Conservation (phyloP, 2,329 filamentous ascomycete species). For the Phialophora verrucosa region DNA sequence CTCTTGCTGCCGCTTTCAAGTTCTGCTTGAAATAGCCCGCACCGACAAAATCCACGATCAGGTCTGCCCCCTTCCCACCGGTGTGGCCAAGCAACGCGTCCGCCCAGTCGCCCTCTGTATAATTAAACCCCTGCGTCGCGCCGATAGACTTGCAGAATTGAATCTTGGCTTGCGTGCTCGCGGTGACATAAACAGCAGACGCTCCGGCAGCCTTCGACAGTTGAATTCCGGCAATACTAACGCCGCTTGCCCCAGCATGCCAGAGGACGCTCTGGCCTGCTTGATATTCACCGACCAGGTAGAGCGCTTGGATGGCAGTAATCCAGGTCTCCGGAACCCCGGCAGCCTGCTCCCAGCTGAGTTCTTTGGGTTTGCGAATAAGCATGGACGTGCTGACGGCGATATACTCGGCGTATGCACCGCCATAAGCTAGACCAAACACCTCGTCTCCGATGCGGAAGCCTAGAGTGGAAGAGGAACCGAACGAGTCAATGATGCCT, state of each 20-base stretch:
- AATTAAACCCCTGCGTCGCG: constrained; percentile 81
- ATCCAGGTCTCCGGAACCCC: constrained; percentile 87
- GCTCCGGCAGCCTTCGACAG: constrained; percentile 72
- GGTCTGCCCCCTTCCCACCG: constrained; percentile 76
- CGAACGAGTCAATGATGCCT: constrained; percentile 58
- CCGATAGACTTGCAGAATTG: constrained; percentile 77
- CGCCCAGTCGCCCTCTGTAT: constrained; percentile 77
- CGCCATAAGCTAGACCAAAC: constrained; percentile 88
- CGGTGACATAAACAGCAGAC: constrained; percentile 76
- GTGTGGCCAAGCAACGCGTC: constrained; percentile 73
- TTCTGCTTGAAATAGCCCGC: constrained; percentile 80
- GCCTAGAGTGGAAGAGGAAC: constrained; percentile 45
- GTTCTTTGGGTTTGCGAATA: constrained; percentile 74
- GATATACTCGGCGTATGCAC: constrained; percentile 85
- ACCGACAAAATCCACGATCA: constrained; percentile 86
- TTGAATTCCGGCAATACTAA: constrained; percentile 87
- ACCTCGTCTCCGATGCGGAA: constrained; percentile 33
- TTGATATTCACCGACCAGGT: constrained; percentile 77
- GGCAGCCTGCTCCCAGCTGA: constrained; percentile 76
- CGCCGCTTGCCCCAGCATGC: constrained; percentile 91
- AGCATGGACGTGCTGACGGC: constrained; percentile 78
- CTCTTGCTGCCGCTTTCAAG: constrained; percentile 73
- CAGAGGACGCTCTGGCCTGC: constrained; percentile 78
- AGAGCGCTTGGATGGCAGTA: constrained; percentile 90
- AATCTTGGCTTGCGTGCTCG: constrained; percentile 79